A percentile compares a stretch with the other conserved stretches of the same genome.
Evolutionary conservation across 805 yeast species (phyloP).

Genomic region (Spathaspora sp.): DNA sequence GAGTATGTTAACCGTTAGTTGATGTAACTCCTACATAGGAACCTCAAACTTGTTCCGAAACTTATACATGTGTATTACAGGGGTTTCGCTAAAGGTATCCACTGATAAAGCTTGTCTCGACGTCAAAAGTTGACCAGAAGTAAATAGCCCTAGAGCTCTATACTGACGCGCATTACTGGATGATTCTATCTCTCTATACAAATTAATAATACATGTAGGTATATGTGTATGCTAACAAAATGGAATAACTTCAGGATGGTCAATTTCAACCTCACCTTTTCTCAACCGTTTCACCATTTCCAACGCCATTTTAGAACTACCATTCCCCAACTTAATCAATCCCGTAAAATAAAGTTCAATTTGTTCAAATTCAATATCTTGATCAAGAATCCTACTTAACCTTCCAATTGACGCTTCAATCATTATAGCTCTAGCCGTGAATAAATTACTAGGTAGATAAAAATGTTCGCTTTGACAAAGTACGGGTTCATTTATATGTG

Average conservation of each 20-base stretch:
- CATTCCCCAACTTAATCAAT: constrained; percentile 28
- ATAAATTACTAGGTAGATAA: constrained; percentile 19
- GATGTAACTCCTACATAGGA: too few species aligned
- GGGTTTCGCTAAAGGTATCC: too few species aligned
- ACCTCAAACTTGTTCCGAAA: too few species aligned
- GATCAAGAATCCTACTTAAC: constrained; percentile 16
- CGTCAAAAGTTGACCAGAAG: too few species aligned
- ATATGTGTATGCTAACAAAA: constrained; percentile 5
- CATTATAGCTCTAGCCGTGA: constrained; percentile 32
- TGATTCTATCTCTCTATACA: background rate
- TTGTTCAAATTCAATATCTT: constrained; percentile 23
- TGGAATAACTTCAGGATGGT: constrained; percentile 12
- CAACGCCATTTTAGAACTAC: constrained; percentile 24
- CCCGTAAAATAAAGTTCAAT: constrained; percentile 30
- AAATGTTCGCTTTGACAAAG: constrained; percentile 23
- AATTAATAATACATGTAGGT: background rate
- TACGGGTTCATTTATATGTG: constrained; percentile 11
- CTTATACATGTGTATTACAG: too few species aligned
- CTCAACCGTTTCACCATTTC: constrained; percentile 9
- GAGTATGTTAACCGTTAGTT: too few species aligned
- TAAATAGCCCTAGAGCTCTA: too few species aligned
- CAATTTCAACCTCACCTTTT: constrained; percentile 10
- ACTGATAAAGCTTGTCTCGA: too few species aligned
- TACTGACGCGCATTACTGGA: too few species aligned
- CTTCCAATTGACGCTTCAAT: constrained; percentile 25